phyloP scores from a whole-genome alignment of 192 early-diverging fungal species.

The Allomyces javanicus region DNA sequence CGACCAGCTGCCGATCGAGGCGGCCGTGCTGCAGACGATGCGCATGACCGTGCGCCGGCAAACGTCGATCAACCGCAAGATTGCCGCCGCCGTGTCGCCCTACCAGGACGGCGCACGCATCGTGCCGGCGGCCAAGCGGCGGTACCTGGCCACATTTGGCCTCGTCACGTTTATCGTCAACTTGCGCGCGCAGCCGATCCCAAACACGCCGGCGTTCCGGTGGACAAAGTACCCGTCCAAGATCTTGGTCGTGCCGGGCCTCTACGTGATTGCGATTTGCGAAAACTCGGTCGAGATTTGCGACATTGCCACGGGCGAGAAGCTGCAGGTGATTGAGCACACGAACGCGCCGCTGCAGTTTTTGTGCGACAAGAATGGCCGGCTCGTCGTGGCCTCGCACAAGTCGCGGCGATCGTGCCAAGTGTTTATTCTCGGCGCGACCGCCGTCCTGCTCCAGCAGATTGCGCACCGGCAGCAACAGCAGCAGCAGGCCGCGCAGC shows the following conservation, averaged over 20 bases:
- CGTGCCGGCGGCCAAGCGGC: background rate
- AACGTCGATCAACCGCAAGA: constrained; percentile 28
- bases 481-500: background rate
- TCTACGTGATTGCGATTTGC: constrained; percentile 6
- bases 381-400: background rate
- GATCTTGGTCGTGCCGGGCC: constrained; percentile 1
- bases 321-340: constrained; percentile 5
- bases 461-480: background rate
- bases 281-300: constrained; percentile 7
- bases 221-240: constrained; percentile 2
- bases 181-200: constrained; percentile 2
- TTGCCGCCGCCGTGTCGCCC: constrained; percentile 21
- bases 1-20: constrained; percentile 35
- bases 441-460: background rate
- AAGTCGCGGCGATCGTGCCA: background rate
- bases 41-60: constrained; percentile 9
- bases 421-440: background rate
- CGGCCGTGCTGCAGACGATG: constrained; percentile 19
- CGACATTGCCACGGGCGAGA: constrained; percentile 5
- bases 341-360: constrained; percentile 1
- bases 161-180: constrained; percentile 5
- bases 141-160: constrained; percentile 6
- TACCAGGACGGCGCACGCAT: constrained; percentile 3
- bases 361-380: constrained; percentile 1
- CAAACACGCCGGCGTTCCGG: constrained; percentile 2